These are phyloP conservation scores for Cladorrhinum samala DNA, from an alignment of 495 filamentous ascomycete genomes.

Conservation along the genomic window DNA sequence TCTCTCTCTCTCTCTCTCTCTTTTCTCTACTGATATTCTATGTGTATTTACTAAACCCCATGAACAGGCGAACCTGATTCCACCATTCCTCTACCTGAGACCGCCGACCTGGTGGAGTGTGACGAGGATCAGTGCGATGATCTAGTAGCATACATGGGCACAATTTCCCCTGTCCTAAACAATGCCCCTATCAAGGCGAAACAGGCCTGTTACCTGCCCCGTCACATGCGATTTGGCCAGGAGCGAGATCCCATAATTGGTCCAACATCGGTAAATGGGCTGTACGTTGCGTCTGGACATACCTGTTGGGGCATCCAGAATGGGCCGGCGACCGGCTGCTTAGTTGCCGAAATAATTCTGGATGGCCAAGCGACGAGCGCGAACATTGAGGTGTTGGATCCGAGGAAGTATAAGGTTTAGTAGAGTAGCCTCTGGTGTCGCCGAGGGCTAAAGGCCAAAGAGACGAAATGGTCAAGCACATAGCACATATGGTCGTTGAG, in stretches of 20 bases:
- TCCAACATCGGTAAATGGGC: constrained; percentile 62
- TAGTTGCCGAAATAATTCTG: constrained; percentile 81
- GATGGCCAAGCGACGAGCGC: constrained; percentile 75
- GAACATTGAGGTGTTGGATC: constrained; percentile 64
- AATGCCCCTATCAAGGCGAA: constrained; percentile 70
- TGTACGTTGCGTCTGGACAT: constrained; percentile 84
- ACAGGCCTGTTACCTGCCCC: constrained; percentile 95
- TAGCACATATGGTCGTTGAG: too few relatives aligned
- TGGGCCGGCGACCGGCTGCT: constrained; percentile 80
- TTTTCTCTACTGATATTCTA: neutral
- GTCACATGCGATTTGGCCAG: constrained; percentile 51
- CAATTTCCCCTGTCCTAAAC: constrained; percentile 68
- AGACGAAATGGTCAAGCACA: too few relatives aligned
- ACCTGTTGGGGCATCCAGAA: constrained; percentile 99
- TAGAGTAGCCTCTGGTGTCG: neutral
- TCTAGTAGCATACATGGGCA: constrained; percentile 72
- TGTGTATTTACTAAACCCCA: neutral
- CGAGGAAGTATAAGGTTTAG: constrained; percentile 48
- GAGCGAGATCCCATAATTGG: constrained; percentile 70
- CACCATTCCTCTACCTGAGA: constrained; percentile 64
- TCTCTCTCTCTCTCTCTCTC: neutral
- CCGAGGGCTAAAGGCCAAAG: too few relatives aligned
- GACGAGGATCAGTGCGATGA: constrained; percentile 79
- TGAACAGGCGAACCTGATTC: constrained; percentile 70
- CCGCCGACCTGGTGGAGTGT: constrained; percentile 69